Conservation (phyloP, 768 basidiomycete genomes). For the Favolaschia claudopus region DNA sequence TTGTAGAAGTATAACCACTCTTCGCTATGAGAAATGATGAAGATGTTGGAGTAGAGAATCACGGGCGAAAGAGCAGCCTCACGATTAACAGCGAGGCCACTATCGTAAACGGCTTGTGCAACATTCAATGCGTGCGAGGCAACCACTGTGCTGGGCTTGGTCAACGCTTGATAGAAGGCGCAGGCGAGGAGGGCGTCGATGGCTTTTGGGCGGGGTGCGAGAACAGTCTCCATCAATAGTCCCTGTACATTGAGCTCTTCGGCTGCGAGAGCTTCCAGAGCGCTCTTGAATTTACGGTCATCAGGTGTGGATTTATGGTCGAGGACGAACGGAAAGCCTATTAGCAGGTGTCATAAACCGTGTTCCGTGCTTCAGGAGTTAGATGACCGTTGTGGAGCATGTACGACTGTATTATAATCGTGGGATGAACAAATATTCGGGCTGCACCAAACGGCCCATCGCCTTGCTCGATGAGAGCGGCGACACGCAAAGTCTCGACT, state of each 20-base stretch:
- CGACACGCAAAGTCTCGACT: constrained; percentile 4
- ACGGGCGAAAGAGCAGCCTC: no score
- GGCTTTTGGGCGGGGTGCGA: neutral
- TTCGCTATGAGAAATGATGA: no score
- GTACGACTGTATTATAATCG: constrained; percentile 30
- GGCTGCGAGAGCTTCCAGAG: neutral
- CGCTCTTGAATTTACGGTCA: constrained; percentile 12
- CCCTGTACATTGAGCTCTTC: constrained; percentile 26
- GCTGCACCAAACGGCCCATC: neutral
- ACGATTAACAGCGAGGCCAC: no score
- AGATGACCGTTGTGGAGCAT: constrained; percentile 21
- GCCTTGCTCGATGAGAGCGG: constrained; percentile 9
- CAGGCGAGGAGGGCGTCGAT: constrained; percentile 28
- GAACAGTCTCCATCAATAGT: constrained; percentile 21
- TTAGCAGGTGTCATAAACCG: constrained; percentile 23
- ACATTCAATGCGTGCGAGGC: constrained; percentile 6
- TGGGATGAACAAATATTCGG: constrained; percentile 27
- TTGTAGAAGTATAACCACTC: no score
- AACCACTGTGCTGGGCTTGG: constrained; percentile 18
- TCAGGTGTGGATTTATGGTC: constrained; percentile 16
- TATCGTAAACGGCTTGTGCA: neutral
- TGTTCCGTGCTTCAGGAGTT: neutral
- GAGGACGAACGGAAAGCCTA: constrained; percentile 19
- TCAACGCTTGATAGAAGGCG: constrained; percentile 22
- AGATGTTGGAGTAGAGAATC: no score